Evolutionary conservation across 2,329 filamentous ascomycete genomes (phyloP), one percentile per base, ranked within the genome.

Genomic region (Botrytis elliptica): DNA sequence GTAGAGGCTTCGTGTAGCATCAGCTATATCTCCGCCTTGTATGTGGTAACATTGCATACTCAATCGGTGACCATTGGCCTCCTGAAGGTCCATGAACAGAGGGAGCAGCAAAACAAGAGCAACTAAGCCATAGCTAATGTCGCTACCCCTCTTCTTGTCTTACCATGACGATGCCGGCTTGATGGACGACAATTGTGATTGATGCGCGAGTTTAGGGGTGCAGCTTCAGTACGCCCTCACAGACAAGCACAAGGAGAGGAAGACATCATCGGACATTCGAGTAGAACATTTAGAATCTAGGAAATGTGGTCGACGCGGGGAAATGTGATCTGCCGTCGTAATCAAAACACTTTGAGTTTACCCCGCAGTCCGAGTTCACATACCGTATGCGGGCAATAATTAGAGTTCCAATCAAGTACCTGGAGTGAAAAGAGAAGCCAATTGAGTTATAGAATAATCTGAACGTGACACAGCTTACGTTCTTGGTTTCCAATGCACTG

Each of bases 71-170:
- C 25, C 6, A 60, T 69, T 68, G 38, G 52, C 36, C 38, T n/a
- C 18, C 22, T 52, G 33, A 40, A 25, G 14, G 49, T 40, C 14
- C 64, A 49, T 55, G 4, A 38, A 14, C 10, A 49, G 9, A 33
- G 25, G 4, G 5, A 52, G 16, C 33, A 20, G 42, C 29, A 33
- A 49, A 33, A 8, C 7, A 68, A 52, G 40, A 29, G 38, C 10
- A 60, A 33, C 18, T 25, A 60, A 55, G 22, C 40, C 71, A 33
- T 59, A 68, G 40, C 29, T 4, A 69, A 62, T 4, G 49, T 29
- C 59, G 29, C 25, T 72, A 72, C 71, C 71, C 71, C 71, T 72
- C 71, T 49, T 72, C 52, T 52, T 68, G 63, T 68, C 63, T 29
- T 40, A 49, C 63, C 22, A 44, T 42, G 18, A 42, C 7, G 14